Base-by-base conservation (phyloP, 345 rosid genomes). In the Gossypium sturtianum region DNA sequence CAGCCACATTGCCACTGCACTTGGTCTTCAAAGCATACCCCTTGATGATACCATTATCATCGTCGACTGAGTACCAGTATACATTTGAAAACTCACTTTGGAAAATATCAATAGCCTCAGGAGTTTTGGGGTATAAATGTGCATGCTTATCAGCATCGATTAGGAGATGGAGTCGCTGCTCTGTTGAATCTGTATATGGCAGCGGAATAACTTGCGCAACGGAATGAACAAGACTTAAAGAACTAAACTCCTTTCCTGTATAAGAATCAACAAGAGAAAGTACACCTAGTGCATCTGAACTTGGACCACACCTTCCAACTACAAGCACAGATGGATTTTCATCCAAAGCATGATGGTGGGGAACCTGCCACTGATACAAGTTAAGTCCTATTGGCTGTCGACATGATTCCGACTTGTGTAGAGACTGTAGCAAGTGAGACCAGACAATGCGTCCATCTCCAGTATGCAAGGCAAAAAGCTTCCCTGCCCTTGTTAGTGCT, bases 261-360 rank as follows among this genome's bases (percentile, higher is more conserved):
- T 93, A 93, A 65, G 91, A 82, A 82, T 95, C 98, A 69, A 95
- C 87, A 75, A 89, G 88, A 67, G 99, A 90, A 78, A 93, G 87
- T 72, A 93, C 79, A 65, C 87, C 97, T 0, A 80, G 85, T 19
- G 97, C 86, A 84, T 83, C 83, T 76, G 84, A 78, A 83, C 89
- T 83, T 61, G 81, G 70, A 70, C 84, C 83, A 12, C 94, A 93
- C 80, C 85, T 81, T 77, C 98, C 93, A 84, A 93, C 89, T 66
- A 91, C 84, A 78, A 95, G 89, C 79, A 93, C 89, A 57, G 94
- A 88, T 60, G 99, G 99, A 80, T 95, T 95, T 80, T 84, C 87
- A 82, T 90, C 97, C 97, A 95, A 47, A 11, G 98, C 99, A 80
- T 91, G 97, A 78, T 95, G 98, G 88, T 95, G 98, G 67, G 99